phyloP scores from a whole-genome alignment of 2,329 filamentous ascomycete genomes.

The Ascochyta clinopodiicola region DNA sequence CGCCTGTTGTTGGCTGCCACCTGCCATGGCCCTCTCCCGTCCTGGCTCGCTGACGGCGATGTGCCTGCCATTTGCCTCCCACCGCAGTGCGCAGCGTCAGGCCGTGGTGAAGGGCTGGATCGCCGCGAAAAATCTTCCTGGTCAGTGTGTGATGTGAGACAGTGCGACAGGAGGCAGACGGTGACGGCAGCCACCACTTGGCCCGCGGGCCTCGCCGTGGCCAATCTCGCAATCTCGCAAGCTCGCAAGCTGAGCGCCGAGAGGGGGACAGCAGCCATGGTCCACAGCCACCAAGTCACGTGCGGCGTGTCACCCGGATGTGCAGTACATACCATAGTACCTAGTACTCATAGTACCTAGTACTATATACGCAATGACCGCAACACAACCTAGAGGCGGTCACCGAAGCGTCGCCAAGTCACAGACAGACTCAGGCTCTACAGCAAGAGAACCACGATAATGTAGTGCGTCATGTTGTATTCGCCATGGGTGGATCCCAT shows the following conservation, averaged over 20 bases:
- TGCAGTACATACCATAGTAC: background rate
- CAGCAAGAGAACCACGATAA: background rate
- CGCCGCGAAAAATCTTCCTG: constrained; percentile 33
- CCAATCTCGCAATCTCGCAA: constrained; percentile 2
- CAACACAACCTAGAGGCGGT: constrained; percentile 10
- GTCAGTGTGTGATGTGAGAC: constrained; percentile 12
- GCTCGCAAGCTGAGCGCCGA: constrained; percentile 10
- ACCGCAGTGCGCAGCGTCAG: constrained; percentile 16
- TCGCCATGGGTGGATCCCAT: constrained; percentile 28
- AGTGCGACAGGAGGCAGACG: constrained; percentile 14
- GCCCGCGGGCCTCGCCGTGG: constrained; percentile 4
- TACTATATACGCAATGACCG: background rate
- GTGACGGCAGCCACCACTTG: constrained; percentile 20
- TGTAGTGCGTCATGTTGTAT: constrained; percentile 14
- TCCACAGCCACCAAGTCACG: constrained; percentile 4
- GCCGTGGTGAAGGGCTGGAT: constrained; percentile 24
- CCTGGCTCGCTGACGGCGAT: constrained; percentile 19
- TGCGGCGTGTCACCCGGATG: constrained; percentile 6
- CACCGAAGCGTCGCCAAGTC: constrained; percentile 16
- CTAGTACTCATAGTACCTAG: too few relatives aligned
- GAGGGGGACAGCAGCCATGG: constrained; percentile 3
- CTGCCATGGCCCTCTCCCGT: constrained; percentile 21
- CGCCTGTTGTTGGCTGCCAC: constrained; percentile 10
- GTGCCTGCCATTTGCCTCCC: constrained; percentile 19
- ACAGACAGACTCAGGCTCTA: background rate